These are phyloP conservation scores for Pneumocystis oryctolagi DNA, from an alignment of 1,139 yeast genomes.

Conservation along the genomic window DNA sequence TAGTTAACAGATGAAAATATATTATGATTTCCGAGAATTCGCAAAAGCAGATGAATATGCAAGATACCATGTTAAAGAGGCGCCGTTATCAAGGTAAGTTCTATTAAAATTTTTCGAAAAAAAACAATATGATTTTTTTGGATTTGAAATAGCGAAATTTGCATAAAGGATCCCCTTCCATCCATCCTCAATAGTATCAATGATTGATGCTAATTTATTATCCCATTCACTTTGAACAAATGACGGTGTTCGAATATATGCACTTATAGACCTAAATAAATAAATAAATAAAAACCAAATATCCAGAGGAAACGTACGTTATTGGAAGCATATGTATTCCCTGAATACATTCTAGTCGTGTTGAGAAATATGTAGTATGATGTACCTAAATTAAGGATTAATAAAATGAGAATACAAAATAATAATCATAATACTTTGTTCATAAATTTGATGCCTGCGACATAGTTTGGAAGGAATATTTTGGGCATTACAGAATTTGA, in stretches of 20 bases:
- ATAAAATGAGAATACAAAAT: constrained; percentile 30
- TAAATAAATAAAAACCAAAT: neutral
- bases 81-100: constrained; percentile 66
- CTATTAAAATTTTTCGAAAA: constrained; percentile 5
- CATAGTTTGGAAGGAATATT: constrained; percentile 45
- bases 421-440: constrained; percentile 13
- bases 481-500: constrained; percentile 49
- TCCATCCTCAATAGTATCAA: constrained; percentile 48
- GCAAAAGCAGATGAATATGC: constrained; percentile 52
- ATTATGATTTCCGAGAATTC: neutral
- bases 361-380: constrained; percentile 83
- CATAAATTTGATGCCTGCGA: constrained; percentile 41
- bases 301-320: constrained; percentile 35
- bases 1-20: neutral
- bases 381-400: constrained; percentile 49
- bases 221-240: constrained; percentile 78
- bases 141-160: constrained; percentile 31
- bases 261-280: constrained; percentile 33
- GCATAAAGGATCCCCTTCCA: constrained; percentile 79
- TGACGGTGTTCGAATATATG: constrained; percentile 50
- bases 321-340: constrained; percentile 92
- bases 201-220: constrained; percentile 35
- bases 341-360: constrained; percentile 64
- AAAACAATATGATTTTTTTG: neutral
- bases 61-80: constrained; percentile 77